Conservation (phyloP, 345 rosid genomes). For the Boechera retrofracta region DNA sequence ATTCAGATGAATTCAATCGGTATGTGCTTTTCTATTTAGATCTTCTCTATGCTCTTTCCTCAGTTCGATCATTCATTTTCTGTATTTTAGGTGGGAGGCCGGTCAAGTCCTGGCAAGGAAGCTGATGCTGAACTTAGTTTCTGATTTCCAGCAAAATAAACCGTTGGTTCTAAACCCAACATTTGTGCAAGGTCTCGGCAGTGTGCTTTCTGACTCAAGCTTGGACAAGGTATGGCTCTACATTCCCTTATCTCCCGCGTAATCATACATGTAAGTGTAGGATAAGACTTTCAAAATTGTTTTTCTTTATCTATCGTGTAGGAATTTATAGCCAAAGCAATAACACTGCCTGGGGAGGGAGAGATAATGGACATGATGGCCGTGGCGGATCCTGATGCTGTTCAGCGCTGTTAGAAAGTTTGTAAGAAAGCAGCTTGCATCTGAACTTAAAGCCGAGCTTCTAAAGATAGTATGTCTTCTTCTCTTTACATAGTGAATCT, state of each 20-base stretch:
- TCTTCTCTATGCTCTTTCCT: slow-evolving; percentile 10
- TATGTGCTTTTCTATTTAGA: slow-evolving; percentile 46
- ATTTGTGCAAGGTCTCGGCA: slow-evolving; percentile 75
- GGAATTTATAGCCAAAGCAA: slow-evolving; percentile 93
- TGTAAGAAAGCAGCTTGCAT: slow-evolving; percentile 86
- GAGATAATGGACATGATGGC: slow-evolving; percentile 99
- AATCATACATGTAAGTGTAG: slow-evolving; percentile 5
- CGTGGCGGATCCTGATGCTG: slow-evolving; percentile 99
- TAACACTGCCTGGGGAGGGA: slow-evolving; percentile 91
- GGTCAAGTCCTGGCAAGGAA: slow-evolving; percentile 93
- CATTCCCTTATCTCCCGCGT: not conserved
- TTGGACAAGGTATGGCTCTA: slow-evolving; percentile 71
- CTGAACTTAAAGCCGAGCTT: slow-evolving; percentile 80
- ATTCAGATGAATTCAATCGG: slow-evolving; percentile 95
- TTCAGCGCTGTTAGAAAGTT: slow-evolving; percentile 89
- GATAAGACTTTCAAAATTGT: not conserved
- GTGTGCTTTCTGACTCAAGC: slow-evolving; percentile 71
- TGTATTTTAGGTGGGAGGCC: slow-evolving; percentile 87
- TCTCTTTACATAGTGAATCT: slow-evolving; percentile 4
- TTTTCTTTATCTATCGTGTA: slow-evolving; percentile 40
- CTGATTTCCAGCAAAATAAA: slow-evolving; percentile 77
- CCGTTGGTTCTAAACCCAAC: slow-evolving; percentile 72
- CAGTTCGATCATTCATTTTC: slow-evolving; percentile 20
- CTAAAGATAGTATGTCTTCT: slow-evolving; percentile 61
- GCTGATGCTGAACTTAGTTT: slow-evolving; percentile 85